Conservation (phyloP, 225 moss, liverwort and hornwort genomes). For the Lunularia cruciata region DNA sequence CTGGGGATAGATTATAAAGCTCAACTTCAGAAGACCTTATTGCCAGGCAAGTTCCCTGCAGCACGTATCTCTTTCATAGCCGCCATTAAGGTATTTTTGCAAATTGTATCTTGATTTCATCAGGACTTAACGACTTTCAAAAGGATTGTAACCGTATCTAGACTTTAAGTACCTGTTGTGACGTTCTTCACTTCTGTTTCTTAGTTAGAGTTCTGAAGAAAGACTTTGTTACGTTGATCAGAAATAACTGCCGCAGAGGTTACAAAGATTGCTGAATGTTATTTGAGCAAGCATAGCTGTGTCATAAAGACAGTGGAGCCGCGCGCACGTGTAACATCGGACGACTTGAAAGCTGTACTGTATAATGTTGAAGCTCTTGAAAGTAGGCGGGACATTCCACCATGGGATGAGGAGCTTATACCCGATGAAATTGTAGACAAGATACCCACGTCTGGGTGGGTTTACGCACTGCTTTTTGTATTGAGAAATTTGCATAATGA, state of each 20-base stretch:
- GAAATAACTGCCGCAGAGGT: constrained; percentile 90
- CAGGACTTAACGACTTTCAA: no score
- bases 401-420: constrained; percentile 87
- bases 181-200: background rate
- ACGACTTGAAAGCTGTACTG: constrained; percentile 74
- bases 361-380: constrained; percentile 81
- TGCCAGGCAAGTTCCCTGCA: constrained; percentile 61
- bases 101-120: background rate
- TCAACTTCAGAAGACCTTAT: constrained; percentile 86
- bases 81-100: no score
- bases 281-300: constrained; percentile 80
- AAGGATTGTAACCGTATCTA: no score
- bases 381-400: constrained; percentile 60
- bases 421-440: constrained; percentile 90
- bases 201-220: constrained; percentile 5
- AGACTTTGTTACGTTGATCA: constrained; percentile 28
- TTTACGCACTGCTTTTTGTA: background rate
- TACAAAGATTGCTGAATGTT: constrained; percentile 76
- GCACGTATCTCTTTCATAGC: background rate
- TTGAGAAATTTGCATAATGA: background rate
- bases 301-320: constrained; percentile 91
- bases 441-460: constrained; percentile 66
- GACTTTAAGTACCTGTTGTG: background rate
- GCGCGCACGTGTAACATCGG: constrained; percentile 72
- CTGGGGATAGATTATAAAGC: constrained; percentile 87